Evolutionary conservation across 176 grass and related monocot genomes (phyloP), one percentile per base, ranked within the genome.

Genomic region (Oryza nivara): DNA sequence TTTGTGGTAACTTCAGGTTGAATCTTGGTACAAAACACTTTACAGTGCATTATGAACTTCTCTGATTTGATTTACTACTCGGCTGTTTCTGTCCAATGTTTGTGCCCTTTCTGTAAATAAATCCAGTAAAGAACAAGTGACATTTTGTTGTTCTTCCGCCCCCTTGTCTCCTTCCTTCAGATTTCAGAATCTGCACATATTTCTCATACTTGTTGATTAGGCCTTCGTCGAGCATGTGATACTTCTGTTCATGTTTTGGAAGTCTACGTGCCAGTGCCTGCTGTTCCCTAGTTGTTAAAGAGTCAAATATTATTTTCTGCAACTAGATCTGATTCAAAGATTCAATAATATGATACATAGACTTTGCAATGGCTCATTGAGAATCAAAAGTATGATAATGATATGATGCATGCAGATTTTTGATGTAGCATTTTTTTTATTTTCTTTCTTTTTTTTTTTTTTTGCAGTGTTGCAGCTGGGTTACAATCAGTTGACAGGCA

Each of bases 391-490:
- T 32, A 32, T 32, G 30, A 32, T 23, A 23, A 23, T 23, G 23
- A 23, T 23, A 23, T 23, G 23, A 23, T 23, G 23, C 23, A 23
- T 23, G 23, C 58, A 38, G 10, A 77, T 52, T 82, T 40, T 7
- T 32, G 0, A 46, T 68, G 32, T 47, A 52, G 16, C 73, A 80
- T 80, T 49, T 6, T 58, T 71, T 44, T 91, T 23, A 23, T 23
- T 23, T 23, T 23, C n/a, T n/a, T n/a, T n/a, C n/a, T n/a, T n/a
- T n/a, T 23, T 23, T 23, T 23, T 23, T 23, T 49, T 6, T 58
- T 71, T 44, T 91, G 63, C 73, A 99, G 96, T 99, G 22, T 87
- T 99, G 80, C 96, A 99, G 85, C 93, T 99, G 14, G 90, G 93
- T n/a, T 96, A 96, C 78, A 99, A 99, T 66, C 86, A 88, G 80